Base-by-base conservation (phyloP, 345 rosid genomes). In the Excoecaria cochinchinensis region DNA sequence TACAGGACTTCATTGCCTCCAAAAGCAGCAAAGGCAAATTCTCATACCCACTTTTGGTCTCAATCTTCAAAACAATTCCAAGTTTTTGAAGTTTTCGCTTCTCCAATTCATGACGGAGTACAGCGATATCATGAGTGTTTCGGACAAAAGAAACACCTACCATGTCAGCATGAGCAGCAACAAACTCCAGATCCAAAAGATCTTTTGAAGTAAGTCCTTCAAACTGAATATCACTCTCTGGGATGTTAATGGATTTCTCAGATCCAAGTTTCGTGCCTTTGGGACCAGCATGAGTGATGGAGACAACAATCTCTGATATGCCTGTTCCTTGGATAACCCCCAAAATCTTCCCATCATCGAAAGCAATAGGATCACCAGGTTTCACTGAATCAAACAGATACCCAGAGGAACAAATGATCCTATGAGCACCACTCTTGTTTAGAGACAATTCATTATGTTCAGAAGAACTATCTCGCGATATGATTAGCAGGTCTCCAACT, bases 341-440 rank as follows among this genome's bases (percentile, higher is more conserved):
- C 92, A 87, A 85, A 22, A 87, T 86, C 82, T 86, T 90, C 3
- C 95, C 95, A 74, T 90, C 95, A 71, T 90, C 95, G 62, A 90
- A 90, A 69, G 89, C 84, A 40, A 90, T 87, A 70, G 77, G 83
- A 44, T 90, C 91, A 13, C 95, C 91, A 31, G 88, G 86, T 79
- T 85, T 87, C 66, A 89, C 90, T 0, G 91, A 86, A 73, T 85
- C 86, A 67, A 90, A 90, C 25, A 90, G 84, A 79, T 87, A 87
- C 69, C 90, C 84, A 0, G 90, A 89, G 21, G 90, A 74, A 71
- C 92, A 90, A 19, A 85, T 78, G 56, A 89, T 60, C 73, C 84
- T 86, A 73, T 86, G 83, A 77, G 84, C 80, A 76, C 89, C 85
- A 59, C 65, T 73, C 63, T 21, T 42, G 24, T 74, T 69, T 39